A percentile compares a stretch with the other conserved stretches of the same genome.
These are phyloP conservation scores for Saturnispora diversa DNA, from an alignment of 805 yeast species.

Conservation along the genomic window DNA sequence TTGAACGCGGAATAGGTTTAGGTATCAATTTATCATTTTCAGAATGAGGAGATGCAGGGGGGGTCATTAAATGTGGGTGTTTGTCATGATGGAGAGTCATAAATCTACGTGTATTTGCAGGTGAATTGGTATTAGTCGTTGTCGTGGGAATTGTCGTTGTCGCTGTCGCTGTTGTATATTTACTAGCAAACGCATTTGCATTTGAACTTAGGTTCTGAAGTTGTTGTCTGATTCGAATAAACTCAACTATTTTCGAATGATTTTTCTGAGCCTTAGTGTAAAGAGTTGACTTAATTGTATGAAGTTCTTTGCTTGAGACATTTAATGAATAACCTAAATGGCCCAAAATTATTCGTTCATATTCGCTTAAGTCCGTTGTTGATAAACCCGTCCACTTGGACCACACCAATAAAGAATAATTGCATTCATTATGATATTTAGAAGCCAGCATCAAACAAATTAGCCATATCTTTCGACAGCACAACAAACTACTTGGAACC, in stretches of 20 bases:
- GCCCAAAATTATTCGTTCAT: constrained; percentile 46
- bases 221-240: too few species aligned
- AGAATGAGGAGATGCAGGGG: constrained; percentile 18
- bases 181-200: neutral
- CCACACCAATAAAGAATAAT: constrained; percentile 66
- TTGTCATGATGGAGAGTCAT: too few species aligned
- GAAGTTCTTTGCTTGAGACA: neutral
- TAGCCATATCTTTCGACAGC: constrained; percentile 47
- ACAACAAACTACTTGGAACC: constrained; percentile 32
- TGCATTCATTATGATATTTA: constrained; percentile 67
- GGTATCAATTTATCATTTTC: neutral
- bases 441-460: constrained; percentile 63
- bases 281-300: neutral
- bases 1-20: neutral
- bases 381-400: constrained; percentile 61
- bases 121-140: too few species aligned
- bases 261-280: neutral
- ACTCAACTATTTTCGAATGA: constrained; percentile 2
- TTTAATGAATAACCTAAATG: constrained; percentile 48
- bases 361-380: constrained; percentile 37
- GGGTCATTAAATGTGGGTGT: constrained; percentile 9
- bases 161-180: too few species aligned
- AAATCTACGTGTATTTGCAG: too few species aligned
- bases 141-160: too few species aligned
- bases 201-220: too few species aligned